Conservation (phyloP, 1,284 basidiomycete species). For the Apiotrichum akiyoshidainum region DNA sequence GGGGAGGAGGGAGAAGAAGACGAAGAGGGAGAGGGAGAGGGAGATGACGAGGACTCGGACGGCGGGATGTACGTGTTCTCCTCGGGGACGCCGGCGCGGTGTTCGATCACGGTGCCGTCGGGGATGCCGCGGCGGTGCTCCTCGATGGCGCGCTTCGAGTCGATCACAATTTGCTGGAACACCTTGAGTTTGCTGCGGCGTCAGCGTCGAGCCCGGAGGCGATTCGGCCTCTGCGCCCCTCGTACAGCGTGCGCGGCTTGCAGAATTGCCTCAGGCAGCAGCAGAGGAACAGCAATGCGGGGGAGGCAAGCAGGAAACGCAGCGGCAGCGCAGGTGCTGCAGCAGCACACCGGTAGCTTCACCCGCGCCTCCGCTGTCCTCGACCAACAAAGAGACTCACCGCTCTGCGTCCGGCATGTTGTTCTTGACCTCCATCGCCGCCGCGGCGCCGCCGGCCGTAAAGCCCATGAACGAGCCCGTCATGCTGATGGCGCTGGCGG, state of each 20-base stretch:
- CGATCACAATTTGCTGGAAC: conserved; percentile 36
- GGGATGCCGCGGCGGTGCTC: conserved; percentile 16
- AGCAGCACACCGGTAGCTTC: no score
- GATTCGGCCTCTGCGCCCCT: background rate
- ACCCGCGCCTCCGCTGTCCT: no score
- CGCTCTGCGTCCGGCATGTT: conserved; percentile 37
- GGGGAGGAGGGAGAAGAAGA: background rate
- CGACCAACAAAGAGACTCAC: conserved; percentile 16
- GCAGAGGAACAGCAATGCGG: background rate
- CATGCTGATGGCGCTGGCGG: conserved; percentile 18
- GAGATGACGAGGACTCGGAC: background rate
- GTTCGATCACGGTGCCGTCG: conserved; percentile 13
- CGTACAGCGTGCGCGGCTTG: background rate
- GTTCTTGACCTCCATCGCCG: conserved; percentile 30
- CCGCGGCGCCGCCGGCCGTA: conserved; percentile 32
- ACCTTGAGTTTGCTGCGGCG: conserved; percentile 35
- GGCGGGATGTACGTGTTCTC: conserved; percentile 4
- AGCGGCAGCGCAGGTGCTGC: no score
- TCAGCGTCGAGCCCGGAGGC: conserved; percentile 5
- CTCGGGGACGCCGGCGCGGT: conserved; percentile 10
- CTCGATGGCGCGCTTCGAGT: conserved; percentile 23
- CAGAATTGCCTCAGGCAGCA: background rate
- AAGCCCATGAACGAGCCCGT: conserved; percentile 36
- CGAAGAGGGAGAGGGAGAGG: no score
- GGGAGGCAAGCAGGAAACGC: no score